Conservation (phyloP, 176 grass and related monocot genomes). For the Juncus effusus region DNA sequence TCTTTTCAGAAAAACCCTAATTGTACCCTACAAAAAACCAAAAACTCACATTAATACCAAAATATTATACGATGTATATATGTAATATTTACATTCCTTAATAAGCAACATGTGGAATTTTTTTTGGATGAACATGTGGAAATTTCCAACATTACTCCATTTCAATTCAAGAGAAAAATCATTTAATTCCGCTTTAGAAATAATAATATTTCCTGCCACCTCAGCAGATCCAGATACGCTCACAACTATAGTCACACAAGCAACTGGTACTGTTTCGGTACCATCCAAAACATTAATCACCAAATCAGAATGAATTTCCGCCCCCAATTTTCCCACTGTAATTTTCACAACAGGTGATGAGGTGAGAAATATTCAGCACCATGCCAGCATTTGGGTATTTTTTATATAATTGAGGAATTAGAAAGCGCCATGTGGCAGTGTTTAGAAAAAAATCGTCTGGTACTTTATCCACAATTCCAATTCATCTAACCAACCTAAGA, state of each 20-base stretch:
- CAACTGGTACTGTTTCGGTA: conserved; percentile 52
- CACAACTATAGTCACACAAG: conserved; percentile 12
- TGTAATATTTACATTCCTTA: conserved; percentile 45
- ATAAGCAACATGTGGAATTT: conserved; percentile 37
- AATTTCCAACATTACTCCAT: conserved; percentile 87
- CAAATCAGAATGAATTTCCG: conserved; percentile 60
- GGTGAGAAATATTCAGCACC: conserved; percentile 72
- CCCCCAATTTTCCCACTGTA: conserved; percentile 51
- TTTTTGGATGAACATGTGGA: conserved; percentile 11
- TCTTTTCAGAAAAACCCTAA: conserved; percentile 51
- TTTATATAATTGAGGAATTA: conserved; percentile 69
- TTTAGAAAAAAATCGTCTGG: conserved; percentile 77
- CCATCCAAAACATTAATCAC: conserved; percentile 56
- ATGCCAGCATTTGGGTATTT: conserved; percentile 72
- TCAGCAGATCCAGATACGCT: conserved; percentile 52
- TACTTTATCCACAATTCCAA: conserved; percentile 65
- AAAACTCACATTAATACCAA: background rate
- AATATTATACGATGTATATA: background rate
- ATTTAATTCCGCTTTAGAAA: conserved; percentile 52
- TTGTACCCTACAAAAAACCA: conserved; percentile 37
- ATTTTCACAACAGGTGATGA: conserved; percentile 62
- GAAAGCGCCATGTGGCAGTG: conserved; percentile 73
- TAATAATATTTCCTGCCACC: conserved; percentile 71
- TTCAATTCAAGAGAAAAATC: conserved; percentile 77
- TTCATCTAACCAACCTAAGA: conserved; percentile 71